Evolutionary conservation across 2,329 filamentous ascomycete genomes (phyloP).

Genomic region (Nigrospora oryzae): DNA sequence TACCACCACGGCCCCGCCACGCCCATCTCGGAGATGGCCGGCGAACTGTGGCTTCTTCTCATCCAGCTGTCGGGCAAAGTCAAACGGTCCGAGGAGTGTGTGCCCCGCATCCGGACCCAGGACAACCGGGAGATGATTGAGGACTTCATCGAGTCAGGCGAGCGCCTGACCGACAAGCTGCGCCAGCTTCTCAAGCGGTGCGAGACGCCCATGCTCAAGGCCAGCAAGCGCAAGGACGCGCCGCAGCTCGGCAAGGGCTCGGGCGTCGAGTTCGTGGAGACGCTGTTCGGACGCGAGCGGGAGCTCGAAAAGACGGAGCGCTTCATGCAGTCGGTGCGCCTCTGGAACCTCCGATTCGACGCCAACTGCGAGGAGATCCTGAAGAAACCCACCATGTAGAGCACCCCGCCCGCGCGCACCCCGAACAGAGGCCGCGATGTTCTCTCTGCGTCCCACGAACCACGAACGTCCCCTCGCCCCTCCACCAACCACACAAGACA

Average conservation of each 20-base stretch:
- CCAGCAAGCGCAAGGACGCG: constrained; percentile 62
- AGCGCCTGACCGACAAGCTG: constrained; percentile 78
- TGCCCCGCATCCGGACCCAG: constrained; percentile 60
- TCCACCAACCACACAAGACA: not conserved
- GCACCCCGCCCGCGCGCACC: not conserved
- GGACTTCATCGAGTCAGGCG: constrained; percentile 84
- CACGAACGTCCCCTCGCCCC: no score
- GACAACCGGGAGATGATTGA: constrained; percentile 76
- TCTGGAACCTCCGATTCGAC: constrained; percentile 92
- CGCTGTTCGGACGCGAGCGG: constrained; percentile 85
- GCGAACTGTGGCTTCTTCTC: constrained; percentile 88
- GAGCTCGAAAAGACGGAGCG: constrained; percentile 86
- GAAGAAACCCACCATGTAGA: constrained; percentile 46
- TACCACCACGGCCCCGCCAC: constrained; percentile 76
- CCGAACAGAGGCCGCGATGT: no score
- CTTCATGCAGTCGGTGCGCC: constrained; percentile 79
- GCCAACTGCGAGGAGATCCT: constrained; percentile 93
- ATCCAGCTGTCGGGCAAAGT: constrained; percentile 93
- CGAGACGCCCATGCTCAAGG: constrained; percentile 91
- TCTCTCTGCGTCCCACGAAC: no score
- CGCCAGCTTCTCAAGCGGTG: constrained; percentile 82
- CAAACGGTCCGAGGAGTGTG: constrained; percentile 77
- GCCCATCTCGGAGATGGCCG: constrained; percentile 83
- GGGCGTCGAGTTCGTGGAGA: constrained; percentile 91
- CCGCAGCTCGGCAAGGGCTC: constrained; percentile 82